Conservation (phyloP, 371 early-diverging fungal species). For the Batkoa obscura region DNA sequence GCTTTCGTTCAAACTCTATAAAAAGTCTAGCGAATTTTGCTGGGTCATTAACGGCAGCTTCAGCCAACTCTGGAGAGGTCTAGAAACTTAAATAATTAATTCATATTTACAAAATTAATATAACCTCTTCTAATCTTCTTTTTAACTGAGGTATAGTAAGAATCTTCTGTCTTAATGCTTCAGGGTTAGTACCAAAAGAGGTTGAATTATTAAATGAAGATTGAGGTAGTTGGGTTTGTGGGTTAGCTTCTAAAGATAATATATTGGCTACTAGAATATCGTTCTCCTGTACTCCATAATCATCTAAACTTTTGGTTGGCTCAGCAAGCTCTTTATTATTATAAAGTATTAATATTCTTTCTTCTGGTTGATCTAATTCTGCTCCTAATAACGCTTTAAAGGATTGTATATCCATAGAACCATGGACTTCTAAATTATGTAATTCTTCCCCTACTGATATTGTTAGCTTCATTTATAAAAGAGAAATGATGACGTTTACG, state of each 20-base stretch:
- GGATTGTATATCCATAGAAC: neutral
- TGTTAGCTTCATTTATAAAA: neutral
- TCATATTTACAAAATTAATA: neutral
- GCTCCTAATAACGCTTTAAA: neutral
- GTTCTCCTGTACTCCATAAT: neutral
- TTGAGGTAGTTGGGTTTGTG: neutral
- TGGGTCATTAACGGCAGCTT: constrained; percentile 41
- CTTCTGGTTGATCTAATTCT: neutral
- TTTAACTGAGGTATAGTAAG: constrained; percentile 40
- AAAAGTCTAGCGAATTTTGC: constrained; percentile 38
- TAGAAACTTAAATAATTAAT: constrained; percentile 9
- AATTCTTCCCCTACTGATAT: neutral
- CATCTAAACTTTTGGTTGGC: neutral
- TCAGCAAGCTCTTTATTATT: neutral
- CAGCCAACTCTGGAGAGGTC: constrained; percentile 51
- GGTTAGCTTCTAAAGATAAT: neutral
- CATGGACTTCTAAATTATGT: constrained; percentile 1
- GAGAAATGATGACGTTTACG: too few relatives aligned
- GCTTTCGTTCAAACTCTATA: constrained; percentile 33
- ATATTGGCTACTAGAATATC: neutral
- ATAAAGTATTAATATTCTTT: neutral
- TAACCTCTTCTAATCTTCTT: constrained; percentile 35
- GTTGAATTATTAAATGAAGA: neutral
- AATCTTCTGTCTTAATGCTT: constrained; percentile 55
- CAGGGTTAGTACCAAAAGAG: constrained; percentile 10